phyloP scores from a whole-genome alignment of 1,284 basidiomycete species.

The Laetiporus sulphureus region DNA sequence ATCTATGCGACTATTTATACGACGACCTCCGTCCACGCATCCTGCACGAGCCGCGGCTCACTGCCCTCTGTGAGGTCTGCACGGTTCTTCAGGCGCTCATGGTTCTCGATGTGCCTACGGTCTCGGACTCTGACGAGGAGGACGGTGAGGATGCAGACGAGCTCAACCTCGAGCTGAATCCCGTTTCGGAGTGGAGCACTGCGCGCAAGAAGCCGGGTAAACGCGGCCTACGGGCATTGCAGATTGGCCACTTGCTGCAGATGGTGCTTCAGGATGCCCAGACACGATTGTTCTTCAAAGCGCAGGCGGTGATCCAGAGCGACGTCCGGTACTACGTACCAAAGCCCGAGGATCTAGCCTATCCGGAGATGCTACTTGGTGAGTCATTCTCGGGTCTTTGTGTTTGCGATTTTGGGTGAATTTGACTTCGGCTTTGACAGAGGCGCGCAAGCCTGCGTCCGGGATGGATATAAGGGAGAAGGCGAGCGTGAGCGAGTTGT shows the following conservation, averaged over 20 bases:
- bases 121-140: slow-evolving; percentile 28
- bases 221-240: slow-evolving; percentile 47
- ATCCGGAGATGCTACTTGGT: slow-evolving; percentile 75
- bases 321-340: slow-evolving; percentile 82
- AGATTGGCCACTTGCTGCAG: slow-evolving; percentile 69
- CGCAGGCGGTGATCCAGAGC: slow-evolving; percentile 81
- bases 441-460: slow-evolving; percentile 35
- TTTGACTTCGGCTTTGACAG: slow-evolving; percentile 21
- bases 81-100: slow-evolving; percentile 91
- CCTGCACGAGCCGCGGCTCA: slow-evolving; percentile 82
- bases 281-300: slow-evolving; percentile 89
- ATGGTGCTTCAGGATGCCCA: slow-evolving; percentile 93
- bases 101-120: slow-evolving; percentile 69
- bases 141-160: slow-evolving; percentile 33
- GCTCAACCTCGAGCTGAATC: slow-evolving; percentile 36
- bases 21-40: slow-evolving; percentile 91
- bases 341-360: slow-evolving; percentile 73
- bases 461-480: slow-evolving; percentile 51
- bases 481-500: slow-evolving; percentile 57
- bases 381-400: slow-evolving; percentile 18
- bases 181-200: no score
- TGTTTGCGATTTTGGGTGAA: slow-evolving; percentile 1
- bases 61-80: slow-evolving; percentile 86
- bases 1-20: slow-evolving; percentile 86
- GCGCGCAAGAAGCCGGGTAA: slow-evolving; percentile 18